These are phyloP conservation scores for Paramecium pentaurelia DNA, from an alignment of 73 alveolate species.

Conservation along the genomic window DNA sequence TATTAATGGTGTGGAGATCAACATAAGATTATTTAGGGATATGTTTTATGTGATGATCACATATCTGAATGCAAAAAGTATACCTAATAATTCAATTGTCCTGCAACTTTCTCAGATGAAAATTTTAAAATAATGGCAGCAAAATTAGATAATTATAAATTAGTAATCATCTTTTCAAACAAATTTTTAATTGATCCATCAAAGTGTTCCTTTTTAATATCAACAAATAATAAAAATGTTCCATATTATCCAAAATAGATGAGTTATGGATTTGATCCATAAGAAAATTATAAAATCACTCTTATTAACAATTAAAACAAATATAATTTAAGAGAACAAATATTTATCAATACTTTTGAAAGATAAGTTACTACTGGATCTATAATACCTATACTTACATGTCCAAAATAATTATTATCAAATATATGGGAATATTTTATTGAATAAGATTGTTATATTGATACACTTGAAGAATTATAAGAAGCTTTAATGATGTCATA, in stretches of 20 bases:
- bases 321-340: neutral
- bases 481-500: neutral
- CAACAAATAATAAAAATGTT: neutral
- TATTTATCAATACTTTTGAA: neutral
- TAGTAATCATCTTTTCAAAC: neutral
- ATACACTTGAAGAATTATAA: neutral
- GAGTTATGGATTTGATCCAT: neutral
- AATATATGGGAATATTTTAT: conserved; percentile 1
- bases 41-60: neutral
- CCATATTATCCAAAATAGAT: neutral
- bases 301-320: neutral
- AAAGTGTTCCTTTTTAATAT: neutral
- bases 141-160: neutral
- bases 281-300: neutral
- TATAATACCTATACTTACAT: neutral
- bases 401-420: neutral
- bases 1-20: neutral
- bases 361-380: neutral
- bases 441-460: neutral
- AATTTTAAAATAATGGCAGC: neutral
- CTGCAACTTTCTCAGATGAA: neutral
- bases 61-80: neutral
- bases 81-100: neutral
- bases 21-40: neutral
- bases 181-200: neutral